Evolutionary conservation across 169 alveolate species (phyloP), one percentile per base, ranked within the genome.

Genomic region (Plasmodium cynomolgi): DNA sequence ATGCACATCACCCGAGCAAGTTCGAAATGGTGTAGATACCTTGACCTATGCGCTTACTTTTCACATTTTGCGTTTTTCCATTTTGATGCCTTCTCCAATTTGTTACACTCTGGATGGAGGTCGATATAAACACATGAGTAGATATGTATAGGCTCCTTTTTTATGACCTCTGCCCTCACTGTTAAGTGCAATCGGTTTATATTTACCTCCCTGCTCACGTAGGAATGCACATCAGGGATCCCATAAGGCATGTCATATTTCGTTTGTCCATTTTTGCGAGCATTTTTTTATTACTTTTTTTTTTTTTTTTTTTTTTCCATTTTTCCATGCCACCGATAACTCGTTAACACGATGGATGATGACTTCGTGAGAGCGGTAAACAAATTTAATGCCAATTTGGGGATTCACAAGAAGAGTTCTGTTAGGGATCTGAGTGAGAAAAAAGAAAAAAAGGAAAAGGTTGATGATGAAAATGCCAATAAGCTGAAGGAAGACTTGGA

Each of bases 401-500:
- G 33, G 62, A 79, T 50, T 80, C 37, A 58, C 81, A 86, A 79
- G 72, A 75, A 50, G 31, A 77, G 29, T 77, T 13, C 68, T 56
- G 33, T n/a, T 15, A 86, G 44, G 5, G 54, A 56, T 37, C 29
- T 54, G 20, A 34, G 71, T 23, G 44, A 86, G 26, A 56, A n/a
- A 44, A 47, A 54, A n/a, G 29, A 33, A 9, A 77, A 29, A 11
- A 86, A 54, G 41, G 73, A 77, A n/a, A 86, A 77, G 33, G 23
- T 3, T 79, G 73, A 17, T 29, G 75, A 26, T 37, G 56, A 23
- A 17, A 33, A 54, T 15, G 50, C 13, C 15, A 79, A 86, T 56
- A 86, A 79, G 47, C 72, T 86, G 81, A 86, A 86, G n/a, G 86
- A 86, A 15, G 93, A 86, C 47, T 79, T 86, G 44, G 93, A 86